phyloP scores from a whole-genome alignment of 345 rosid genomes.

The Fremontodendron californicum region DNA sequence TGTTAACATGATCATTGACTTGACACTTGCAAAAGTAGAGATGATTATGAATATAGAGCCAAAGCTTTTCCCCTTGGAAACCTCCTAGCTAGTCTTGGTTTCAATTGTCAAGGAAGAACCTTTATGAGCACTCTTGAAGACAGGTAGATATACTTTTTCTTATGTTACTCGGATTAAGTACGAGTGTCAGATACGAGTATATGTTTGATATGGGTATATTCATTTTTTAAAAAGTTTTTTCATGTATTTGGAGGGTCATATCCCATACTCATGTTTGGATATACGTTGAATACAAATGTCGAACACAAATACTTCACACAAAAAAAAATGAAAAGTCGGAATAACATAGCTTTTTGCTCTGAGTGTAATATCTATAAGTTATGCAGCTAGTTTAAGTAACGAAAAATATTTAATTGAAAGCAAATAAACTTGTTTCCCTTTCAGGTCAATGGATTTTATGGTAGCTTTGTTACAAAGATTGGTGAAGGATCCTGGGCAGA shows the following conservation, averaged over 20 bases:
- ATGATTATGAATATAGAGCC: too few species aligned
- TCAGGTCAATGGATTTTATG: conserved; percentile 73
- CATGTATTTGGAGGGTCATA: too few species aligned
- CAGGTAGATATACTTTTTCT: background rate
- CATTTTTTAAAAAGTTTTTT: too few species aligned
- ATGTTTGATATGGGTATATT: too few species aligned
- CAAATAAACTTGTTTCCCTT: background rate
- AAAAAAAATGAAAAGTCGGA: too few species aligned
- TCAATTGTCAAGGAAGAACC: background rate
- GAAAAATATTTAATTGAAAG: background rate
- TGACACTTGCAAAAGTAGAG: background rate
- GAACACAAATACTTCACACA: too few species aligned
- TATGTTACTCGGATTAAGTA: too few species aligned
- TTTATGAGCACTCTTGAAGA: background rate
- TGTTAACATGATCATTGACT: background rate
- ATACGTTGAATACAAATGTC: too few species aligned
- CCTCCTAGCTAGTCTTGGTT: background rate
- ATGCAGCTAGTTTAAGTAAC: background rate
- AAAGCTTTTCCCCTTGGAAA: background rate
- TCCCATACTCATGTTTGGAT: too few species aligned
- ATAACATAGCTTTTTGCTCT: too few species aligned
- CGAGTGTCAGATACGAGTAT: too few species aligned
- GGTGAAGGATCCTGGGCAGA: conserved; percentile 45
- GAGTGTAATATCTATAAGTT: background rate
- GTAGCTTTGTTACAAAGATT: conserved; percentile 51